These are phyloP conservation scores for Borovskyia barvae DNA, from an alignment of 208 protist genomes.

Conservation along the genomic window DNA sequence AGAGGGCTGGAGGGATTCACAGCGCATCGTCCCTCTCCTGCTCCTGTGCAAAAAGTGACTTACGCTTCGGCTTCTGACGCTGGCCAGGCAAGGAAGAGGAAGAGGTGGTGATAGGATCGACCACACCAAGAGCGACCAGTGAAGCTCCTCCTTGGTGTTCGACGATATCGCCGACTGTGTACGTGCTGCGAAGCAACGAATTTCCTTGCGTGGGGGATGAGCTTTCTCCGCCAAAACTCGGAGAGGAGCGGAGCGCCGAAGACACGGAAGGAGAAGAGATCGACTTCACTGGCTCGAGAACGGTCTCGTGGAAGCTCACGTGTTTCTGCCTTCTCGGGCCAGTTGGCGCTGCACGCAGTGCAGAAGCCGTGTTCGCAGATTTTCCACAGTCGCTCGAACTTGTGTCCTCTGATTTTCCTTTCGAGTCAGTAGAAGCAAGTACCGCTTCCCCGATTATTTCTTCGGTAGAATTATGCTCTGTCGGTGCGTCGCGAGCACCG, in stretches of 20 bases:
- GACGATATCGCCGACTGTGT: constrained; percentile 52
- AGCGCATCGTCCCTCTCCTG: constrained; percentile 19
- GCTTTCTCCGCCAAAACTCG: too few species aligned
- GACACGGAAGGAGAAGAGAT: not conserved
- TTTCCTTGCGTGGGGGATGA: too few species aligned
- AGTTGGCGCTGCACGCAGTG: not conserved
- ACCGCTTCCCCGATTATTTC: too few species aligned
- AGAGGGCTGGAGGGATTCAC: not conserved
- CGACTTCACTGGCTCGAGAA: not conserved
- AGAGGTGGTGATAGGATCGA: too few species aligned
- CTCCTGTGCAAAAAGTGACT: constrained; percentile 52
- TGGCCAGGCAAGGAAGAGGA: constrained; percentile 3
- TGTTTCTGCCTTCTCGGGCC: constrained; percentile 15
- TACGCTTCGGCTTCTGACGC: constrained; percentile 34
- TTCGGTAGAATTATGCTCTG: too few species aligned
- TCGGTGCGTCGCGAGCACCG: too few species aligned
- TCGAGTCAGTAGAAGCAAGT: too few species aligned
- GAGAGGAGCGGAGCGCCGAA: too few species aligned
- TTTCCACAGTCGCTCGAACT: too few species aligned
- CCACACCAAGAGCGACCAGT: too few species aligned
- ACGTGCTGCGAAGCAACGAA: constrained; percentile 16
- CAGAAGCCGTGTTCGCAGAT: not conserved
- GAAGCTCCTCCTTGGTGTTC: constrained; percentile 33
- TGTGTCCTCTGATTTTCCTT: too few species aligned
- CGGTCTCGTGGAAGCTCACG: constrained; percentile 30